Conservation (phyloP, 2,329 filamentous ascomycete genomes). For the Pseudocercospora crystallina region DNA sequence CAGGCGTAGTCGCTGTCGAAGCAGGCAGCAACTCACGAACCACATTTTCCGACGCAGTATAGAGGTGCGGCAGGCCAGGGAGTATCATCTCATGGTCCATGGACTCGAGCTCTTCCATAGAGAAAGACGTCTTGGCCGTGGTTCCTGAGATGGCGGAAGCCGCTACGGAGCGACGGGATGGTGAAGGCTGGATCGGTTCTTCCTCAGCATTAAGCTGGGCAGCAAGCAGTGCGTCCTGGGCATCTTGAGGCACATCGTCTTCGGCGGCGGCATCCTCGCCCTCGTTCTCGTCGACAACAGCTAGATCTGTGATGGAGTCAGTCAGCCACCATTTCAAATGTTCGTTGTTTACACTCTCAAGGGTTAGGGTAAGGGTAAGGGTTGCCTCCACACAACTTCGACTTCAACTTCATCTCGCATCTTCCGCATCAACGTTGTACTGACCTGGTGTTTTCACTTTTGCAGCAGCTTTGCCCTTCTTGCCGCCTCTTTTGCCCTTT, state of each 20-base stretch:
- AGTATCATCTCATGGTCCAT: conserved; percentile 45
- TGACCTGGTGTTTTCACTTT: no score
- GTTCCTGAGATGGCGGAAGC: conserved; percentile 48
- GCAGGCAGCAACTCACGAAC: conserved; percentile 29
- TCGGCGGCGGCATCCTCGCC: conserved; percentile 5
- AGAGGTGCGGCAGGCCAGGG: conserved; percentile 41
- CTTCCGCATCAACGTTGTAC: no score
- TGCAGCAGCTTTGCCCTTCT: neutral
- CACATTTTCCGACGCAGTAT: conserved; percentile 29
- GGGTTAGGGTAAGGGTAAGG: no score
- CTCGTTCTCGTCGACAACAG: conserved; percentile 9
- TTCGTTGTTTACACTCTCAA: no score
- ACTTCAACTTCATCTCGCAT: no score
- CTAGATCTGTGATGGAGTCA: conserved; percentile 3
- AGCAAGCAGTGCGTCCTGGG: conserved; percentile 9
- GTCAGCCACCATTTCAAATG: neutral
- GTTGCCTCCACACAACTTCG: no score
- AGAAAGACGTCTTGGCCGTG: conserved; percentile 48
- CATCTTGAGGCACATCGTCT: neutral
- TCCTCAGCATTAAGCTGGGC: conserved; percentile 25
- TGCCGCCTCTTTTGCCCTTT: neutral
- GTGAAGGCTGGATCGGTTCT: conserved; percentile 6
- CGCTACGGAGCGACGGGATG: conserved; percentile 13
- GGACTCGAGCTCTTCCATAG: conserved; percentile 43
- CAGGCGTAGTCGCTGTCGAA: conserved; percentile 24